These are phyloP conservation scores for Chenopodium suecicum DNA, from an alignment of 148 eudicot species.

Conservation along the genomic window DNA sequence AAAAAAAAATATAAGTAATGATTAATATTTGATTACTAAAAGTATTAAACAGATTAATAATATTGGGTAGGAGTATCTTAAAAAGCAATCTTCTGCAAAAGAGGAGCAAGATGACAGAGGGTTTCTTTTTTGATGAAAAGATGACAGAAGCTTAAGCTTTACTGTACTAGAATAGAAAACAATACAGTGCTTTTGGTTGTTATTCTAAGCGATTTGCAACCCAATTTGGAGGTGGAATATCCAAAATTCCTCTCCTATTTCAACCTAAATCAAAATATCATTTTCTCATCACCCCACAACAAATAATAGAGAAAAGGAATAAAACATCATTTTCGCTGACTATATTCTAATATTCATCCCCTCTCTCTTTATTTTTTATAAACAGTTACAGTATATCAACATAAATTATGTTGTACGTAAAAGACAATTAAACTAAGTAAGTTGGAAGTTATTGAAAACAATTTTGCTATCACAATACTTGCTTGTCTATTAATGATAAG, in stretches of 20 bases:
- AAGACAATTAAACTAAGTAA: too few species aligned
- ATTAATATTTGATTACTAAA: too few species aligned
- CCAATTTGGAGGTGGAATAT: constrained; percentile 18
- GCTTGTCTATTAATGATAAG: too few species aligned
- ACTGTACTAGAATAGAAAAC: neutral
- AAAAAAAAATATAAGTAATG: too few species aligned
- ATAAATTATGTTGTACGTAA: too few species aligned
- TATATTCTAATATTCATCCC: neutral
- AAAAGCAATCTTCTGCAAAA: constrained; percentile 10
- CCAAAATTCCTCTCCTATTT: neutral
- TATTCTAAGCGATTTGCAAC: constrained; percentile 11
- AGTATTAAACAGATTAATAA: too few species aligned
- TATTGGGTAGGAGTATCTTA: neutral
- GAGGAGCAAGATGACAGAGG: neutral
- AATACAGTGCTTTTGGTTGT: constrained; percentile 8
- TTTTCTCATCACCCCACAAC: constrained; percentile 1
- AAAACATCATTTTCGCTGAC: constrained; percentile 4
- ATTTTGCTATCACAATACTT: too few species aligned
- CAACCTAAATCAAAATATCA: neutral
- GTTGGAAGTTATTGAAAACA: too few species aligned
- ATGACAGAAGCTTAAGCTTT: neutral
- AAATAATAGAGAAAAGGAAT: neutral
- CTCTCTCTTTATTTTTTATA: too few species aligned
- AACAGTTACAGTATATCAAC: too few species aligned
- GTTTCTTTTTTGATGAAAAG: neutral